Conservation (phyloP, 1,284 basidiomycete genomes). For the Moniliophthora roreri region DNA sequence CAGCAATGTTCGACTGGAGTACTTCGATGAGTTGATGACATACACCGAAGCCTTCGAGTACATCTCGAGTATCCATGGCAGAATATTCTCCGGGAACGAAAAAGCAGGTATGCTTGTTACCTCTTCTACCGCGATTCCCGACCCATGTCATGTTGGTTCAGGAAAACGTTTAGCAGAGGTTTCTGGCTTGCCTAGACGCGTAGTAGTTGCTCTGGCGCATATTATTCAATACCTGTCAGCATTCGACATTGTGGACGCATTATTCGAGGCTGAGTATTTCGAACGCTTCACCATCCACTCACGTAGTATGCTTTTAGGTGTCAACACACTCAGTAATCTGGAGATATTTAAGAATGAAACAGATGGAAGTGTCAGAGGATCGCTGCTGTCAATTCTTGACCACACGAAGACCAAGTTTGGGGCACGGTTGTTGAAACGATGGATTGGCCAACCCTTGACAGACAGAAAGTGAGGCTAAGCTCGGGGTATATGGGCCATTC, state of each 20-base stretch:
- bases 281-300: constrained; percentile 74
- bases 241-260: constrained; percentile 77
- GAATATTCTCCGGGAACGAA: constrained; percentile 53
- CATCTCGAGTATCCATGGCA: constrained; percentile 73
- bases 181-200: constrained; percentile 71
- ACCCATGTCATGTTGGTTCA: constrained; percentile 21
- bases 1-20: constrained; percentile 57
- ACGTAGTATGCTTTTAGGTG: constrained; percentile 83
- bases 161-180: constrained; percentile 64
- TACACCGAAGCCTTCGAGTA: constrained; percentile 76
- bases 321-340: constrained; percentile 87
- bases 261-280: constrained; percentile 78
- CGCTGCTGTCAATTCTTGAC: constrained; percentile 86
- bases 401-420: constrained; percentile 89
- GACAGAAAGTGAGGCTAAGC: constrained; percentile 61
- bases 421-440: constrained; percentile 76
- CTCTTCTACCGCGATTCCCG: background rate
- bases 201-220: constrained; percentile 77
- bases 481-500: background rate
- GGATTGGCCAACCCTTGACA: constrained; percentile 86
- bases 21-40: constrained; percentile 53
- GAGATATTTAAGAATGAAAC: constrained; percentile 93
- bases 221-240: constrained; percentile 74
- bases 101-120: constrained; percentile 39
- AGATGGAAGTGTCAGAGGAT: constrained; percentile 73